Conservation (phyloP, 2,329 filamentous ascomycete species). For the Daldinia eschscholtzii region DNA sequence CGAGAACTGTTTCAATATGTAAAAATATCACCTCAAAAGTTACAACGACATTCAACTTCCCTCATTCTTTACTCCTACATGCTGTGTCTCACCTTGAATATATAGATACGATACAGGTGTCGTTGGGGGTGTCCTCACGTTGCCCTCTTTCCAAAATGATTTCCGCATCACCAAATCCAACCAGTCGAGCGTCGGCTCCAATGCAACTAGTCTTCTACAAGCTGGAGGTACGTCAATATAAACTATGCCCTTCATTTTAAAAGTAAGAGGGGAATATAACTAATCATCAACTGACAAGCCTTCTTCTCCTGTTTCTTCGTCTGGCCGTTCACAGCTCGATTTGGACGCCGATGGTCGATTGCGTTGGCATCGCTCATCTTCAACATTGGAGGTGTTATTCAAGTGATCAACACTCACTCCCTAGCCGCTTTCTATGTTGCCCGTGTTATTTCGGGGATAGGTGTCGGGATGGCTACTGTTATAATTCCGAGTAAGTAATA, state of each 20-base stretch:
- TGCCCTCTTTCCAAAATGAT: constrained; percentile 56
- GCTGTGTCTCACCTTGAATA: constrained; percentile 1
- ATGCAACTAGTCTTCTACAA: constrained; percentile 58
- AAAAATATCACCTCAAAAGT: not conserved
- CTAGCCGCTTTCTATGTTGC: constrained; percentile 56
- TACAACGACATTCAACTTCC: not conserved
- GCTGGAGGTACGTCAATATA: constrained; percentile 53
- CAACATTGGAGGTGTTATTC: constrained; percentile 58
- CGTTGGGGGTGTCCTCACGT: constrained; percentile 57
- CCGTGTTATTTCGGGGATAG: constrained; percentile 53
- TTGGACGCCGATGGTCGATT: constrained; percentile 57
- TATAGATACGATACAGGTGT: constrained; percentile 60
- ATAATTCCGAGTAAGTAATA: constrained; percentile 56
- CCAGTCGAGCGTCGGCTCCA: constrained; percentile 54
- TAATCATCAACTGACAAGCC: constrained; percentile 45
- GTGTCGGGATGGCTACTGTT: constrained; percentile 55
- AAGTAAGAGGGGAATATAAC: not conserved
- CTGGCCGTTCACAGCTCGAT: constrained; percentile 58
- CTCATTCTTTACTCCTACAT: constrained; percentile 35
- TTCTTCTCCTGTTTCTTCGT: constrained; percentile 60
- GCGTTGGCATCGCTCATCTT: constrained; percentile 58
- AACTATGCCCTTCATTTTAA: not conserved
- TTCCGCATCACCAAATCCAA: constrained; percentile 53
- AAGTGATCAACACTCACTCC: constrained; percentile 56
- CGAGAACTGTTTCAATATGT: not conserved